Evolutionary conservation across 495 filamentous ascomycete genomes (phyloP).

Genomic region (Talaromyces stipitatus): DNA sequence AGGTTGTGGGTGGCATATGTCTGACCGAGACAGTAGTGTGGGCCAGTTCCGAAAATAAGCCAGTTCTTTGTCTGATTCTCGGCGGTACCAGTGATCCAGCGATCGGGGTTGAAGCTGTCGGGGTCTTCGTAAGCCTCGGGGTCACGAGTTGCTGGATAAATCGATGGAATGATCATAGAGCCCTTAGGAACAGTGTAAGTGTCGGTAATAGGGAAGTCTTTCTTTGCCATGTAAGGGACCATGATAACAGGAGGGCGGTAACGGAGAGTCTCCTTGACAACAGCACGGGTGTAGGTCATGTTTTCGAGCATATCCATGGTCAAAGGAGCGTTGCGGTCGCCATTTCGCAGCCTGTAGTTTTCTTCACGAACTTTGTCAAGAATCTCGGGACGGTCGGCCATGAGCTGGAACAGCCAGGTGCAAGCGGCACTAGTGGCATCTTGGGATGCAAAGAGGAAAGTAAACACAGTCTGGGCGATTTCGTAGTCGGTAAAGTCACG

Average conservation of each 20-base stretch:
- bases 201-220: conserved; percentile 84
- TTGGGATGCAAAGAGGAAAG: conserved; percentile 96
- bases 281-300: conserved; percentile 84
- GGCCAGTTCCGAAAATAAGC: conserved; percentile 92
- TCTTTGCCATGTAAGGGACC: conserved; percentile 95
- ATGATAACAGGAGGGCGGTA: conserved; percentile 97
- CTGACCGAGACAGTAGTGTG: conserved; percentile 96
- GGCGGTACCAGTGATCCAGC: conserved; percentile 85
- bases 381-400: conserved; percentile 88
- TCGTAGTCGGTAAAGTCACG: conserved; percentile 87
- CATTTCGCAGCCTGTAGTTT: conserved; percentile 70
- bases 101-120: conserved; percentile 78
- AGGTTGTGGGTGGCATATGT: conserved; percentile 87
- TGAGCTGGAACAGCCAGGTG: conserved; percentile 92
- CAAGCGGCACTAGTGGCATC: conserved; percentile 89
- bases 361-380: conserved; percentile 89
- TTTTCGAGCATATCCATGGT: conserved; percentile 80
- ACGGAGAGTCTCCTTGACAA: conserved; percentile 87
- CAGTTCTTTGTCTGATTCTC: conserved; percentile 95
- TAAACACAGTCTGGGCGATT: conserved; percentile 92
- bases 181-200: conserved; percentile 87
- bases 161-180: conserved; percentile 88
- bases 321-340: conserved; percentile 62
- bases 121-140: conserved; percentile 87
- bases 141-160: conserved; percentile 86